phyloP scores from a whole-genome alignment of 352 stramenopile species.

The Globisporangium sylvaticum region DNA sequence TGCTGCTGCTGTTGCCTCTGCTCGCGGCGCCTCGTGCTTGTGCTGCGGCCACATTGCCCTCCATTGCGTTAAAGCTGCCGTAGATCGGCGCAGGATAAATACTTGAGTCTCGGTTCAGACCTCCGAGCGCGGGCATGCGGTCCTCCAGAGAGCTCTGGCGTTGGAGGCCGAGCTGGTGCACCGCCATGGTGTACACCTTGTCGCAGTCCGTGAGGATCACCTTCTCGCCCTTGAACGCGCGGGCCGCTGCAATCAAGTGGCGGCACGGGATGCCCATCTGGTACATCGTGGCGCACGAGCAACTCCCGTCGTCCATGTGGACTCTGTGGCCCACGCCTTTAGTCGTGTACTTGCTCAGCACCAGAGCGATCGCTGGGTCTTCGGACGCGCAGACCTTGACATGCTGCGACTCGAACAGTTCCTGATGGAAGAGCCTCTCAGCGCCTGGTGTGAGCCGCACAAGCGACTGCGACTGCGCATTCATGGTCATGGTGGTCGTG shows the following conservation, averaged over 20 bases:
- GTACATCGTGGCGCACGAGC: conserved; percentile 66
- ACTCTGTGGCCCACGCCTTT: conserved; percentile 33
- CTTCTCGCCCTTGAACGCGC: conserved; percentile 56
- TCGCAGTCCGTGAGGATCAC: conserved; percentile 61
- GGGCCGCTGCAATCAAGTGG: conserved; percentile 65
- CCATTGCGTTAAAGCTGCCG: background rate
- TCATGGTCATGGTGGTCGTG: background rate
- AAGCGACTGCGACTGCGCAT: background rate
- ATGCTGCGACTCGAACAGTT: conserved; percentile 50
- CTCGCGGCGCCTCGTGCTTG: background rate
- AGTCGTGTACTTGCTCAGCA: conserved; percentile 50
- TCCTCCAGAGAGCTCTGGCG: conserved; percentile 9
- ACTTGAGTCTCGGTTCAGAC: conserved; percentile 16
- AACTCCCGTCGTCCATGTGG: conserved; percentile 52
- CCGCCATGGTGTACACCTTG: conserved; percentile 62
- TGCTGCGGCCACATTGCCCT: background rate
- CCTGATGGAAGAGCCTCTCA: conserved; percentile 58
- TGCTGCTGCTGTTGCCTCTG: background rate
- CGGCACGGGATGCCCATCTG: conserved; percentile 75
- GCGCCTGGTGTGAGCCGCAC: conserved; percentile 55
- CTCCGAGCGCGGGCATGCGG: conserved; percentile 11
- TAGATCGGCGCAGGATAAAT: conserved; percentile 13
- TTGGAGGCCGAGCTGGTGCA: conserved; percentile 27
- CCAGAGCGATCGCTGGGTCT: conserved; percentile 56
- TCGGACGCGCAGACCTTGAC: conserved; percentile 65